Conservation (phyloP, 257 asterid genomes). For the Penstemon eatonii region DNA sequence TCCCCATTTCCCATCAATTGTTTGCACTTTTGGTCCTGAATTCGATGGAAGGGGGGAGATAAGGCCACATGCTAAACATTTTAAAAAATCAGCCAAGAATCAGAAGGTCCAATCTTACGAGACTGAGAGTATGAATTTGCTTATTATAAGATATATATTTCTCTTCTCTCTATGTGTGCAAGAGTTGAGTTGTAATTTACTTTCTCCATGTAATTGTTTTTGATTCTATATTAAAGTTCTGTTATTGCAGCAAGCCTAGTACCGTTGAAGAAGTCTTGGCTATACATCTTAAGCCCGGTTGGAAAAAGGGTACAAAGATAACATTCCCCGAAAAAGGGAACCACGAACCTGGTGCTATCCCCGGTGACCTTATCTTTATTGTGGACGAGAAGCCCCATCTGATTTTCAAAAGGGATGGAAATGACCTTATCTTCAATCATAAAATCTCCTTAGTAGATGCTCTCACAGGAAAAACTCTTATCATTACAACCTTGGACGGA, state of each 20-base stretch:
- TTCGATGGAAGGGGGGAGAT: no score
- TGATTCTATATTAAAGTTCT: slow-evolving; percentile 8
- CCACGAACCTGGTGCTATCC: slow-evolving; percentile 62
- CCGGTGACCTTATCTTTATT: slow-evolving; percentile 85
- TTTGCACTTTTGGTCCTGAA: no score
- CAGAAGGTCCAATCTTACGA: no score
- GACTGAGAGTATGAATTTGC: no score
- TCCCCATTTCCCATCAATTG: no score
- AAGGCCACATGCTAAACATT: no score
- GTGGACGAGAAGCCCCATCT: slow-evolving; percentile 84
- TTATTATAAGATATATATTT: no score
- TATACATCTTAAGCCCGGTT: slow-evolving; percentile 84
- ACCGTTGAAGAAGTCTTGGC: slow-evolving; percentile 86
- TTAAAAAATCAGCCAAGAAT: no score
- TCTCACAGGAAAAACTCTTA: slow-evolving; percentile 77
- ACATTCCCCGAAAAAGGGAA: slow-evolving; percentile 93
- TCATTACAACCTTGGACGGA: slow-evolving; percentile 68
- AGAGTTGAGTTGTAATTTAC: neutral
- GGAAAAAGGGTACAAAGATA: slow-evolving; percentile 94
- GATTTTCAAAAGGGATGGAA: slow-evolving; percentile 75
- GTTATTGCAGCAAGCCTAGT: slow-evolving; percentile 61
- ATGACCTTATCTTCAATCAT: slow-evolving; percentile 64
- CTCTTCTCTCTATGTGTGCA: neutral
- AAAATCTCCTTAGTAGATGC: slow-evolving; percentile 76
- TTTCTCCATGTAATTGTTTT: neutral